A percentile compares a stretch with the other conserved stretches of the same genome.
These are phyloP conservation scores for Fabrea salina DNA, from an alignment of 169 alveolate species.

Conservation along the genomic window DNA sequence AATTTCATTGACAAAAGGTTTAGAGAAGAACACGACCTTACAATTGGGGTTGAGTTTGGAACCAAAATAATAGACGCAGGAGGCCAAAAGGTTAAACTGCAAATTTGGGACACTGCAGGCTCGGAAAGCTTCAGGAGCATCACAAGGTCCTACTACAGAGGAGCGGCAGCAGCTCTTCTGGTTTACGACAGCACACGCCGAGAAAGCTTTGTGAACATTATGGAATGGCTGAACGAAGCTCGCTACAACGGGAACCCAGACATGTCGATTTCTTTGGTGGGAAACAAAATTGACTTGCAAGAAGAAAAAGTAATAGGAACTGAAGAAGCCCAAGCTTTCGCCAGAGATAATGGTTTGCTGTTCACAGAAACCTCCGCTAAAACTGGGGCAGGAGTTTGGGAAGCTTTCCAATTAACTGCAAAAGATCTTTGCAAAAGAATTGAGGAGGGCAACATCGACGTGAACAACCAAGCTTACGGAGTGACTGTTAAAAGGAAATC, in stretches of 20 bases:
- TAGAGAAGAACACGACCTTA: slow-evolving; percentile 73
- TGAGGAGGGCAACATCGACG: too few species aligned
- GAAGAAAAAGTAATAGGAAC: slow-evolving; percentile 37
- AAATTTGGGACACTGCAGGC: slow-evolving; percentile 82
- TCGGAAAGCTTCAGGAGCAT: slow-evolving; percentile 61
- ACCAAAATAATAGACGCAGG: slow-evolving; percentile 58
- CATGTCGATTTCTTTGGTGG: slow-evolving; percentile 52
- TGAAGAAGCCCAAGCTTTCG: slow-evolving; percentile 81
- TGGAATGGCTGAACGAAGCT: slow-evolving; percentile 73
- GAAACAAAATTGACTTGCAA: slow-evolving; percentile 62
- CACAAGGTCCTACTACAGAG: slow-evolving; percentile 66
- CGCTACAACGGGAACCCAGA: slow-evolving; percentile 57
- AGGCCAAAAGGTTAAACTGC: slow-evolving; percentile 57
- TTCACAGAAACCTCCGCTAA: slow-evolving; percentile 97
- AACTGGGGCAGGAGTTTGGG: slow-evolving; percentile 94
- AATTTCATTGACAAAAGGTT: slow-evolving; percentile 69
- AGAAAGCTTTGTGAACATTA: slow-evolving; percentile 62
- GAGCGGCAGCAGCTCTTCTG: slow-evolving; percentile 77
- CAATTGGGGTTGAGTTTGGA: slow-evolving; percentile 84
- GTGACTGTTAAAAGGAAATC: too few species aligned
- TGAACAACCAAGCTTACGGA: too few species aligned
- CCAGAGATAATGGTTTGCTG: slow-evolving; percentile 89
- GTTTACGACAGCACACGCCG: slow-evolving; percentile 81
- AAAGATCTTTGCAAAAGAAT: too few species aligned
- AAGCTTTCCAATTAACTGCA: slow-evolving; percentile 85